Base-by-base conservation (phyloP, 345 rosid genomes). In the Gossypium sturtianum region DNA sequence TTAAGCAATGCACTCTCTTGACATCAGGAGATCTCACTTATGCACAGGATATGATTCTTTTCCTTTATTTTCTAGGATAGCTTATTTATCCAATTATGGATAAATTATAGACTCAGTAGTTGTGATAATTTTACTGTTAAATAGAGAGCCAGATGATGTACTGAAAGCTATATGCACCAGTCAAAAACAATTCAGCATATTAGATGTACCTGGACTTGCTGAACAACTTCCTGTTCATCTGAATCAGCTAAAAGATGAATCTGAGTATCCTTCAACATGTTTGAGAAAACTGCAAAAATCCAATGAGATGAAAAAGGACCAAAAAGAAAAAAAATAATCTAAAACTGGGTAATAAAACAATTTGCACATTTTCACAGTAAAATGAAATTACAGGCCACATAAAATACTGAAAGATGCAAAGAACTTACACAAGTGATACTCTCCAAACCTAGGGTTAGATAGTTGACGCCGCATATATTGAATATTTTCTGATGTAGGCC, bases 161-260 rank as follows among this genome's bases (percentile, higher is more conserved):
- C 17, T 4, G 41, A 25, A 69, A 62, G 67, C 41, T 48, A 57
- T 2, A 15, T 7, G 58, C 65, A 15, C 66, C 65, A 72, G 60
- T 47, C 45, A 17, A 57, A 58, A 60, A 76, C 53, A 78, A 20
- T 16, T 0, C 17, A 8, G 22, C 48, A 43, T 27, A 47, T 62
- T 65, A 71, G 72, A 63, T n/a, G 74, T 79, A 90, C 99, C 98
- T 95, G 98, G 79, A 95, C 94, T 87, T 93, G 99, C 74, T 90
- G 94, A 56, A 89, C 99, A 82, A 82, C 92, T 81, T 95, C 98
- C n/a, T 87, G 96, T 76, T 93, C 99, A 78, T 95, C 99, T 1
- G 99, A 95, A 86, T 95, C 99, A 8, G 98, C 99, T 81, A 95
- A 80, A 75, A 89, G 82, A 84, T 95, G 99, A 87, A 95, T 90